Percentiles rank a stretch among this genome's conserved stretches.
These are phyloP conservation scores for Phlebiopsis flavidoalba DNA, from an alignment of 768 basidiomycete genomes.

Conservation along the genomic window DNA sequence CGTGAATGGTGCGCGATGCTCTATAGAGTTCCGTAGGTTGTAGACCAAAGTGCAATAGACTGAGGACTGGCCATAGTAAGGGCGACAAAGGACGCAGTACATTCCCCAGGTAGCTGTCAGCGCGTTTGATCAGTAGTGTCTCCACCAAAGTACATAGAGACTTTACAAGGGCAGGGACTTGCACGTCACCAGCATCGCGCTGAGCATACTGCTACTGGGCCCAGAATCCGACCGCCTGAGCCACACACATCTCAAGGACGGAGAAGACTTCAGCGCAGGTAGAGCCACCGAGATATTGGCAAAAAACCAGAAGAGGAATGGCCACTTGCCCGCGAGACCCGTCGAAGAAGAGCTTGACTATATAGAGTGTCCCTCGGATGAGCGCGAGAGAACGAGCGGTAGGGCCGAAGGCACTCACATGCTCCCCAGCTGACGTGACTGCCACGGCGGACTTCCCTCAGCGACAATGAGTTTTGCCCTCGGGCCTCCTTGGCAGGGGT, in stretches of 20 bases:
- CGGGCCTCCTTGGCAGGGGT: conserved; percentile 18
- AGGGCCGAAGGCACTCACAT: conserved; percentile 20
- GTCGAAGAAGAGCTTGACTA: conserved; percentile 24
- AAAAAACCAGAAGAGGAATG: conserved; percentile 31
- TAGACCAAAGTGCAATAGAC: conserved; percentile 21
- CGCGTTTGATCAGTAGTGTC: background rate
- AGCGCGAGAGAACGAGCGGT: background rate
- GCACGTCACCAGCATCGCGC: conserved; percentile 11
- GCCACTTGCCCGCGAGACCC: conserved; percentile 21
- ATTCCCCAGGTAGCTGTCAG: conserved; percentile 41
- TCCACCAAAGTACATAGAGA: too few species aligned
- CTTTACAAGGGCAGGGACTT: conserved; percentile 16
- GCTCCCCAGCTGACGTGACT: conserved; percentile 50
- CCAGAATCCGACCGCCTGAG: conserved; percentile 35
- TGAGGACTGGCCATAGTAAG: conserved; percentile 15
- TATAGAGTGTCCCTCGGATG: conserved; percentile 12
- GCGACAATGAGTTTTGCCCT: conserved; percentile 57
- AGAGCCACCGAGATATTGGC: conserved; percentile 11
- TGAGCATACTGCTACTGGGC: conserved; percentile 20
- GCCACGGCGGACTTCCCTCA: conserved; percentile 59
- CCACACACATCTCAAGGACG: conserved; percentile 35
- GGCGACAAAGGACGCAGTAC: conserved; percentile 34
- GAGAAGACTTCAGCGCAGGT: conserved; percentile 16
- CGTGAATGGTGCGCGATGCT: conserved; percentile 52
- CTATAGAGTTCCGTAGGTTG: conserved; percentile 32